Conservation (phyloP, 2,329 filamentous ascomycete genomes). For the Tolypocladium amazonense region DNA sequence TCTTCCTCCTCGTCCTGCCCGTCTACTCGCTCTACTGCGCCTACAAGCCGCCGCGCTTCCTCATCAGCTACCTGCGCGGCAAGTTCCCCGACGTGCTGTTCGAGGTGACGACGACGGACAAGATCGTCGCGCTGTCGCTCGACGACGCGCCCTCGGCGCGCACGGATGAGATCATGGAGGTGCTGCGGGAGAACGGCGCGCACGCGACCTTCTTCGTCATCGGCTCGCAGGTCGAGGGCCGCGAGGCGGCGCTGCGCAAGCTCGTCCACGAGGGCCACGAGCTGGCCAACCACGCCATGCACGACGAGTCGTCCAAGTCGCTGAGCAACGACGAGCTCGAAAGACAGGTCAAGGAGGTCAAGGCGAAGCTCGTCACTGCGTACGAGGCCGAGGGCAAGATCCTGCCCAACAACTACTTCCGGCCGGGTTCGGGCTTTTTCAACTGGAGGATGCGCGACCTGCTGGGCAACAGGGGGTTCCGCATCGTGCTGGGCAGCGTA, state of each 20-base stretch:
- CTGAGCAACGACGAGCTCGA: conserved; percentile 50
- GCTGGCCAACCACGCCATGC: conserved; percentile 82
- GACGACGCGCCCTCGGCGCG: conserved; percentile 73
- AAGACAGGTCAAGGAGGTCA: conserved; percentile 54
- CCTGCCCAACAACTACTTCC: conserved; percentile 57
- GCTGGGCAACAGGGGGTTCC: conserved; percentile 52
- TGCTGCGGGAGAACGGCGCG: conserved; percentile 55
- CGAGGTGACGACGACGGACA: conserved; percentile 47
- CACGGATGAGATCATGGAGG: conserved; percentile 58
- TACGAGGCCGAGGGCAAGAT: conserved; percentile 36
- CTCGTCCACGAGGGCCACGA: conserved; percentile 56
- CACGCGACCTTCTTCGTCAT: conserved; percentile 85
- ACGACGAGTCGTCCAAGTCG: conserved; percentile 63
- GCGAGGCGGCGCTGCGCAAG: conserved; percentile 42
- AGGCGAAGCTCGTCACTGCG: conserved; percentile 44
- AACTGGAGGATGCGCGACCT: conserved; percentile 55
- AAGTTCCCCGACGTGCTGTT: conserved; percentile 74
- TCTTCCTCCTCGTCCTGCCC: conserved; percentile 24
- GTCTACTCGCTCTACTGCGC: conserved; percentile 51
- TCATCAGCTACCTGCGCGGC: conserved; percentile 60
- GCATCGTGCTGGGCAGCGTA: conserved; percentile 69
- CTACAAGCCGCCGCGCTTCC: conserved; percentile 67
- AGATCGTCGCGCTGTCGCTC: conserved; percentile 71
- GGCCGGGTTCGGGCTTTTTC: conserved; percentile 80
- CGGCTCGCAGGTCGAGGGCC: conserved; percentile 57